phyloP scores from a whole-genome alignment of 1,284 basidiomycete species.

The Hymenochaete sp. region DNA sequence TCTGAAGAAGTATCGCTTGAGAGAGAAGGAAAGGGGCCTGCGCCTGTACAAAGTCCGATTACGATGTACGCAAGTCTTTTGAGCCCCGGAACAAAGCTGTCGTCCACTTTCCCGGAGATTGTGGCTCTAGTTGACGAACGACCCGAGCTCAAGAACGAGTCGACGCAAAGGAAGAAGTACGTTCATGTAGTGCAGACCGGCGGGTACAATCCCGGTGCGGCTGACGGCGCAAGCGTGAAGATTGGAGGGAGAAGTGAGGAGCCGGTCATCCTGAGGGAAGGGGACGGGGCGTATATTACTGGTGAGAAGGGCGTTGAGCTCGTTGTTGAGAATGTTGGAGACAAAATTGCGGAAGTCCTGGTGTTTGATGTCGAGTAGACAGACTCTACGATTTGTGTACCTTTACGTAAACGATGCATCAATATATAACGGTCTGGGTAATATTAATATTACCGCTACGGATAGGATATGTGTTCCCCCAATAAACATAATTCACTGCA shows the following conservation, averaged over 20 bases:
- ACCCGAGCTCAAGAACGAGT: neutral
- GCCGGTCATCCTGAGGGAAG: slow-evolving; percentile 44
- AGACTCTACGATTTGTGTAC: too few relatives aligned
- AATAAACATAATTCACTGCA: too few relatives aligned
- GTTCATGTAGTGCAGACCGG: slow-evolving; percentile 68
- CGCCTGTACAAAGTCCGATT: slow-evolving; percentile 60
- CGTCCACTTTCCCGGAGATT: slow-evolving; percentile 34
- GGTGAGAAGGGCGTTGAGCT: slow-evolving; percentile 38
- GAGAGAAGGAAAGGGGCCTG: slow-evolving; percentile 63
- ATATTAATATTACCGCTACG: too few relatives aligned
- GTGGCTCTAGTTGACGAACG: slow-evolving; percentile 1
- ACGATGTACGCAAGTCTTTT: slow-evolving; percentile 63
- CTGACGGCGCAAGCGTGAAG: slow-evolving; percentile 43
- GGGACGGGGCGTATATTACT: slow-evolving; percentile 64
- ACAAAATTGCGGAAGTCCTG: slow-evolving; percentile 54
- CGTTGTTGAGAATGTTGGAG: slow-evolving; percentile 51
- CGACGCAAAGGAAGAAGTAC: slow-evolving; percentile 41
- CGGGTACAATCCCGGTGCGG: slow-evolving; percentile 55
- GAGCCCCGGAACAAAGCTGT: slow-evolving; percentile 42
- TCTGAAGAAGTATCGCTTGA: slow-evolving; percentile 45
- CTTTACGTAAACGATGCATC: too few relatives aligned
- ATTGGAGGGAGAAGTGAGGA: slow-evolving; percentile 34
- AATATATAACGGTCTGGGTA: too few relatives aligned
- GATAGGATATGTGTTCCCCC: too few relatives aligned
- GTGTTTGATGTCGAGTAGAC: slow-evolving; percentile 62